Percentiles rank a stretch among this genome's conserved stretches.
Evolutionary conservation across 2,329 filamentous ascomycete genomes (phyloP).

Genomic region (Xylaria sp.): DNA sequence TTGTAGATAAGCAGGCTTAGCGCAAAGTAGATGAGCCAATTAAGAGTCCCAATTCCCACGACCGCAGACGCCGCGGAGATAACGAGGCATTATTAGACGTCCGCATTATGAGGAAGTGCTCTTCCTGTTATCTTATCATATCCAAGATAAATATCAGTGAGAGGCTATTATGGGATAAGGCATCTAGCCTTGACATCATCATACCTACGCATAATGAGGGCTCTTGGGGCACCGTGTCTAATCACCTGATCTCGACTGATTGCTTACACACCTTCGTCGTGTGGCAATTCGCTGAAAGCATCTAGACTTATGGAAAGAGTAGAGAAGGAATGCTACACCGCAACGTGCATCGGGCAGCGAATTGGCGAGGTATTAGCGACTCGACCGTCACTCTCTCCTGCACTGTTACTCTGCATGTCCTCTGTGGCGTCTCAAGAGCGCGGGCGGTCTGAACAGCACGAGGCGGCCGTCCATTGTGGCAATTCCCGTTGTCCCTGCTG

Average conservation of each 20-base stretch:
- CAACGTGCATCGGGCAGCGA: slow-evolving; percentile 21
- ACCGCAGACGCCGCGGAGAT: slow-evolving; percentile 29
- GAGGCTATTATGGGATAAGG: background rate
- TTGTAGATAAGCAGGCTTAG: slow-evolving; percentile 27
- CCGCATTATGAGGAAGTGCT: slow-evolving; percentile 4
- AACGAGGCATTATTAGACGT: slow-evolving; percentile 19
- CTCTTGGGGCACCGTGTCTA: background rate
- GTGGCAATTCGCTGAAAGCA: background rate
- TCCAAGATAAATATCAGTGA: background rate
- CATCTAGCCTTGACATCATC: slow-evolving; percentile 22
- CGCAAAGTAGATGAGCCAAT: slow-evolving; percentile 21
- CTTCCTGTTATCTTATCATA: slow-evolving; percentile 20
- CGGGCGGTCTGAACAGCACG: slow-evolving; percentile 16
- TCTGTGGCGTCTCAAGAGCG: slow-evolving; percentile 3
- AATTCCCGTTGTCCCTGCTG: slow-evolving; percentile 9
- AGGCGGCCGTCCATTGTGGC: slow-evolving; percentile 13
- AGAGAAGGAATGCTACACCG: background rate
- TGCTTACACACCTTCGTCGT: background rate
- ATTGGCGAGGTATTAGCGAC: slow-evolving; percentile 16
- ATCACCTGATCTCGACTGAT: slow-evolving; percentile 30
- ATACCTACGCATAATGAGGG: background rate
- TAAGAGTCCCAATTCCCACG: background rate
- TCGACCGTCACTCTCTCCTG: slow-evolving; percentile 13
- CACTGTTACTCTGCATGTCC: slow-evolving; percentile 28
- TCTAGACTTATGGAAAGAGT: background rate